Evolutionary conservation across 148 eudicot genomes (phyloP).

Genomic region (Dysphania ambrosioides): DNA sequence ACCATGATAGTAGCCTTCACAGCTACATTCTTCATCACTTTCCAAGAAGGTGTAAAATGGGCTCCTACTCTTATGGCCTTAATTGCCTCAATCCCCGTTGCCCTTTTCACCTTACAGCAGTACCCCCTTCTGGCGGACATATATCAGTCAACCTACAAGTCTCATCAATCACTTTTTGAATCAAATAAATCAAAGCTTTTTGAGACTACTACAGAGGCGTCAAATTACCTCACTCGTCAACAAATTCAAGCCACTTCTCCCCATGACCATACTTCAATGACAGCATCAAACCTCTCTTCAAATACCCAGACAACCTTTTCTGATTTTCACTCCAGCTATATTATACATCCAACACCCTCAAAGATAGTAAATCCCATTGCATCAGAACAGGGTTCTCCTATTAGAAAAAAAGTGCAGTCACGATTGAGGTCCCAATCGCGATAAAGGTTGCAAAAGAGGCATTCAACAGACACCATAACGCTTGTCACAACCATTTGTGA

Average conservation of each 20-base stretch:
- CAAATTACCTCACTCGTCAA: background rate
- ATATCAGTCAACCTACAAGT: conserved; percentile 19
- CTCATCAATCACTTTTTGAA: conserved; percentile 13
- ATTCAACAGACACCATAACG: background rate
- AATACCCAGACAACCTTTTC: background rate
- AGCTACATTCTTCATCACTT: conserved; percentile 25
- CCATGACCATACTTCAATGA: background rate
- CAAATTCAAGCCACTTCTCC: background rate
- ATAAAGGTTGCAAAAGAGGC: too few species aligned
- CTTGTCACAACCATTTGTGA: background rate
- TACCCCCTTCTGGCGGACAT: conserved; percentile 24
- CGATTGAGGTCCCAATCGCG: background rate
- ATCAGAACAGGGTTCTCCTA: conserved; percentile 4
- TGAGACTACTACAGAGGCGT: background rate
- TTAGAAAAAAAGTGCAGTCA: background rate
- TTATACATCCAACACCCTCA: conserved; percentile 22
- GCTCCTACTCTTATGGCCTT: conserved; percentile 25
- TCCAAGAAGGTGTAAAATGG: conserved; percentile 23
- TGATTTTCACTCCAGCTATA: background rate
- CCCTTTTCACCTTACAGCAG: conserved; percentile 29
- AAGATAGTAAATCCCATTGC: conserved; percentile 22
- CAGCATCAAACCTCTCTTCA: background rate
- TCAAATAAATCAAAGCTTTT: conserved; percentile 16
- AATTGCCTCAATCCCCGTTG: conserved; percentile 22
- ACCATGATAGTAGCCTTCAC: conserved; percentile 37